Conservation (phyloP, 441 rosid species). For the Hura crepitans region DNA sequence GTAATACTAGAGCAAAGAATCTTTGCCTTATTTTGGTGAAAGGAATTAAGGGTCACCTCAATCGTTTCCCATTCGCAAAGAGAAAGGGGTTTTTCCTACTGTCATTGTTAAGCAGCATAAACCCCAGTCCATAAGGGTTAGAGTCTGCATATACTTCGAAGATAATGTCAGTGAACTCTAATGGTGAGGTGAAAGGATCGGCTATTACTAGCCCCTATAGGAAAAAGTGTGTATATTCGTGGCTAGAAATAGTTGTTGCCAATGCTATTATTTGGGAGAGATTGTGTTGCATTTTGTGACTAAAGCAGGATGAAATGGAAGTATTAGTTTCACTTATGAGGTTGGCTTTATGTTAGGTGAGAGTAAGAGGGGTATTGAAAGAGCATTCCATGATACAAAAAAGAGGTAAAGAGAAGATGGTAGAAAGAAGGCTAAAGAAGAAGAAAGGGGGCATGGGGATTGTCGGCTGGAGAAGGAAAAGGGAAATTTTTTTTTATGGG, state of each 20-base stretch:
- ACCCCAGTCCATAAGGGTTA: slow-evolving; percentile 87
- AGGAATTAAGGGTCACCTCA: slow-evolving; percentile 72
- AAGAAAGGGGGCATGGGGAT: too few species aligned
- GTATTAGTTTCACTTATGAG: background rate
- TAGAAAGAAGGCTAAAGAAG: too few species aligned
- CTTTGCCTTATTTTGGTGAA: slow-evolving; percentile 76
- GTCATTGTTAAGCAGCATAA: slow-evolving; percentile 72
- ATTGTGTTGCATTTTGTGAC: background rate
- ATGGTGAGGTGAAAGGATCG: slow-evolving; percentile 50
- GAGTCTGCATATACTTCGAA: slow-evolving; percentile 85
- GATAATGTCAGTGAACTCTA: slow-evolving; percentile 27
- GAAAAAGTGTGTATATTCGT: slow-evolving; percentile 63
- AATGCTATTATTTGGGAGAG: slow-evolving; percentile 62
- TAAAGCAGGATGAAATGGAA: background rate
- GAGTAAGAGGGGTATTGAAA: too few species aligned
- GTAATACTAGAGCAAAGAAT: slow-evolving; percentile 83
- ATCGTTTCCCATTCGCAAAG: slow-evolving; percentile 66
- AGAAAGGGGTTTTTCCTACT: slow-evolving; percentile 76
- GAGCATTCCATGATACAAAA: too few species aligned
- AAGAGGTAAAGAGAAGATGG: too few species aligned
- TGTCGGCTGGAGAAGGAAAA: too few species aligned
- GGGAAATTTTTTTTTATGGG: too few species aligned
- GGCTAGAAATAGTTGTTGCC: slow-evolving; percentile 84
- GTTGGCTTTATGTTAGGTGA: background rate
- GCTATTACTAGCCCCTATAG: slow-evolving; percentile 69